Percentiles rank a stretch among this genome's conserved stretches.
Evolutionary conservation across 163 green algal species (phyloP).

Genomic region (Chlorella variabilis): DNA sequence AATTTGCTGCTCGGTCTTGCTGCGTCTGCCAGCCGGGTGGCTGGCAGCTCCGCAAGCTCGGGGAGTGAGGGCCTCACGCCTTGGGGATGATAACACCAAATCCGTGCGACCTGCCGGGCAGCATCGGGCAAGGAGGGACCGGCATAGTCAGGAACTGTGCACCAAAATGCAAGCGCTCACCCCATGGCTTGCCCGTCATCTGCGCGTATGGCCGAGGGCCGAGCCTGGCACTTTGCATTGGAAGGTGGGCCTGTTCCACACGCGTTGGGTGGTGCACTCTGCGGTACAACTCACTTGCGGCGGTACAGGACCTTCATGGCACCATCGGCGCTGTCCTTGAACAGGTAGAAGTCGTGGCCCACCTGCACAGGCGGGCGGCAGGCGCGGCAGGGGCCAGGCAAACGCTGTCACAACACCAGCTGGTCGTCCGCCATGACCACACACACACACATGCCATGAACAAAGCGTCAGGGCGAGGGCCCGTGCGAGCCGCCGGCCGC

Average conservation of each 20-base stretch:
- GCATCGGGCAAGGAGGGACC: too few relatives aligned
- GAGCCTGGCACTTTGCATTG: too few relatives aligned
- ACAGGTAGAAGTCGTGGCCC: constrained; percentile 85
- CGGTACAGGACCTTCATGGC: constrained; percentile 49
- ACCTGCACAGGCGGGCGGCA: constrained; percentile 29
- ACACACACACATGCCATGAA: neutral
- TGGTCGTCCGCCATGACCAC: neutral
- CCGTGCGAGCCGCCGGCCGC: too few relatives aligned
- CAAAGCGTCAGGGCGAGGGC: too few relatives aligned
- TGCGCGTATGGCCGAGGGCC: too few relatives aligned
- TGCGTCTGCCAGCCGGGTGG: too few relatives aligned
- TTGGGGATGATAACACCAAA: constrained; percentile 37
- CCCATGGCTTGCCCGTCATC: too few relatives aligned
- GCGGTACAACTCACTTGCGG: constrained; percentile 30
- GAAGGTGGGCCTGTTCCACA: too few relatives aligned
- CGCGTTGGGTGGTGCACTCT: too few relatives aligned
- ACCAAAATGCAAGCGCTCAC: neutral
- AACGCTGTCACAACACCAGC: neutral
- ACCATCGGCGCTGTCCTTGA: constrained; percentile 44
- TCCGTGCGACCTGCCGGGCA: constrained; percentile 24
- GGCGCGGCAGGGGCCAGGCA: neutral
- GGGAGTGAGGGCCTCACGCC: neutral
- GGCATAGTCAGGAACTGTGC: neutral
- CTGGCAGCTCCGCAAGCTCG: too few relatives aligned
- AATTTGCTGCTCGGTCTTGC: neutral